phyloP scores from a whole-genome alignment of 768 basidiomycete genomes.

The Suillus cothurnatus region DNA sequence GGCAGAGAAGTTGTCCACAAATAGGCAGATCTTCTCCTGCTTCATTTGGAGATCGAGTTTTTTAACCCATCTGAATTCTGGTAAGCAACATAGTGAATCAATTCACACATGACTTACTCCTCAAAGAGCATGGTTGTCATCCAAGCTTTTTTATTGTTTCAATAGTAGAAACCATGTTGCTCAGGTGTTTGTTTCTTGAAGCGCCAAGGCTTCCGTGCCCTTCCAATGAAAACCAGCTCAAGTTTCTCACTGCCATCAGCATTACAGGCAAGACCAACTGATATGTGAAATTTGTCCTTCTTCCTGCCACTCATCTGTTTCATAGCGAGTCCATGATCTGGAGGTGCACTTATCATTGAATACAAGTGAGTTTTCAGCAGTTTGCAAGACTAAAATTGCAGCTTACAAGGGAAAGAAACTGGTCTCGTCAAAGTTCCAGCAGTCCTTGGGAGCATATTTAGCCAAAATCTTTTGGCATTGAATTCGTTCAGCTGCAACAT shows the following conservation, averaged over 20 bases:
- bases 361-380: background rate
- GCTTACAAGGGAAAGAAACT: slow-evolving; percentile 37
- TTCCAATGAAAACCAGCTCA: too few relatives aligned
- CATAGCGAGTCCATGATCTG: too few relatives aligned
- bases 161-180: too few relatives aligned
- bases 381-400: slow-evolving; percentile 30
- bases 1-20: slow-evolving; percentile 12
- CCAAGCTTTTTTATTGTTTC: too few relatives aligned
- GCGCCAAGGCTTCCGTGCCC: too few relatives aligned
- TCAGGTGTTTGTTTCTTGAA: too few relatives aligned
- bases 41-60: background rate
- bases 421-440: slow-evolving; percentile 26
- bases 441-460: slow-evolving; percentile 24
- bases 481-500: slow-evolving; percentile 26
- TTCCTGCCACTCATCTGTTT: too few relatives aligned
- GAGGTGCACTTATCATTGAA: too few relatives aligned
- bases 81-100: background rate
- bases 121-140: background rate
- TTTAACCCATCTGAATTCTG: background rate
- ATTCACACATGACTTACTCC: background rate
- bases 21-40: slow-evolving; percentile 15
- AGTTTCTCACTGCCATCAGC: too few relatives aligned
- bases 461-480: slow-evolving; percentile 20
- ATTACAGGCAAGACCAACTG: too few relatives aligned
- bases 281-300: too few relatives aligned